Evolutionary conservation across 2,329 filamentous ascomycete genomes (phyloP).

Genomic region (Fusarium sarcochroum): DNA sequence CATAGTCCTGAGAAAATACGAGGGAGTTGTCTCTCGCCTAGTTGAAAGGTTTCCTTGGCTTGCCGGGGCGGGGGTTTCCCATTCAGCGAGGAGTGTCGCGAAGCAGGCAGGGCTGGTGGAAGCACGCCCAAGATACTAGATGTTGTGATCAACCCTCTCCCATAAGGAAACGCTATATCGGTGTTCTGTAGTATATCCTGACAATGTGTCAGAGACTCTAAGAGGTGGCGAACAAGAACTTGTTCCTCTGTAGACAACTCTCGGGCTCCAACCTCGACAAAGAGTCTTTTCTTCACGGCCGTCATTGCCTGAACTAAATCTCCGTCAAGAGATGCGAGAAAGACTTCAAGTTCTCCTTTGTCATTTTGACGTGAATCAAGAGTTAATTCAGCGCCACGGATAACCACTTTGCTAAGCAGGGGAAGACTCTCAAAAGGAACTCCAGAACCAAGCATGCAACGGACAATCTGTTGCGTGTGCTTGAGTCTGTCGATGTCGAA

Average conservation of each 20-base stretch:
- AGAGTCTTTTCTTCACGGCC: background rate
- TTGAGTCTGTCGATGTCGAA: background rate
- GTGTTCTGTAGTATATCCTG: background rate
- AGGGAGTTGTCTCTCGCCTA: background rate
- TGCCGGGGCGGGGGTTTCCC: fast-evolving
- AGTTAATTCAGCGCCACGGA: background rate
- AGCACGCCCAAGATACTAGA: background rate
- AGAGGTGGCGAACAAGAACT: fast-evolving
- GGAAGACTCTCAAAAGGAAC: background rate
- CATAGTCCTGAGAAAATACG: constrained; percentile 1
- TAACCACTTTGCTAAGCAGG: background rate
- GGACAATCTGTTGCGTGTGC: background rate
- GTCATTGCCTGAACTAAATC: constrained; percentile 4
- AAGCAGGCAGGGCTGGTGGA: background rate
- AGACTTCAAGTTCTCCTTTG: fast-evolving
- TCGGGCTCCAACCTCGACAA: background rate
- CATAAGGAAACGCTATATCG: background rate
- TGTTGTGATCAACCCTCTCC: background rate
- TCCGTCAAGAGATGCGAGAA: background rate
- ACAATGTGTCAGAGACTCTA: background rate
- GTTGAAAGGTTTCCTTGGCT: background rate
- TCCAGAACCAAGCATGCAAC: constrained; percentile 2
- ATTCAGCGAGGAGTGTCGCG: background rate
- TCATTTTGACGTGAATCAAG: background rate
- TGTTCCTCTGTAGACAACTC: fast-evolving